These are phyloP conservation scores for Paecilomyces dactylethromorphus DNA, from an alignment of 2,329 filamentous ascomycete species.

Conservation along the genomic window DNA sequence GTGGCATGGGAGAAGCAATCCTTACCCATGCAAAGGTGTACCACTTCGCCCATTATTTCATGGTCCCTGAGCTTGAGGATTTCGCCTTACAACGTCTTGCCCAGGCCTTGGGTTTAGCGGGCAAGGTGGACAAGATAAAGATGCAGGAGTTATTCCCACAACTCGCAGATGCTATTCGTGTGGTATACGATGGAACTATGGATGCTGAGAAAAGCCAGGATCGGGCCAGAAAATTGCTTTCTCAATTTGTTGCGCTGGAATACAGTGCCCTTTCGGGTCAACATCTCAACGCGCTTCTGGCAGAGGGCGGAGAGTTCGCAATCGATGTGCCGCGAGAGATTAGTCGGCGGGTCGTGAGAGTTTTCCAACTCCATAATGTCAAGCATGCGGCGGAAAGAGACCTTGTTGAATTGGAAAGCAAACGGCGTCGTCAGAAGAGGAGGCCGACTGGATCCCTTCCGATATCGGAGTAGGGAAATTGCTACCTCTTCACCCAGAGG, in stretches of 20 bases:
- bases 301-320: neutral
- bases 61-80: neutral
- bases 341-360: neutral
- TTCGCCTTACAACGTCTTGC: neutral
- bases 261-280: neutral
- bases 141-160: neutral
- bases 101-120: neutral
- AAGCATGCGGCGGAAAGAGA: too few species aligned
- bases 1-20: neutral
- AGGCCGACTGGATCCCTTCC: neutral
- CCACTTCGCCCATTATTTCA: neutral
- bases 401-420: too few species aligned
- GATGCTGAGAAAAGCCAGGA: neutral
- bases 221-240: neutral
- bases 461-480: neutral
- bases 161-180: neutral
- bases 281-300: neutral
- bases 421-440: too few species aligned
- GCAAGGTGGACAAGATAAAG: neutral
- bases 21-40: neutral
- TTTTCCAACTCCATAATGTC: too few species aligned
- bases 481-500: neutral
- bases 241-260: neutral
- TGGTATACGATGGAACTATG: conserved; percentile 46
- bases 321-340: neutral